A percentile compares a stretch with the other conserved stretches of the same genome.
These are phyloP conservation scores for Apiospora aurea DNA, from an alignment of 2,329 filamentous ascomycete species.

Conservation along the genomic window DNA sequence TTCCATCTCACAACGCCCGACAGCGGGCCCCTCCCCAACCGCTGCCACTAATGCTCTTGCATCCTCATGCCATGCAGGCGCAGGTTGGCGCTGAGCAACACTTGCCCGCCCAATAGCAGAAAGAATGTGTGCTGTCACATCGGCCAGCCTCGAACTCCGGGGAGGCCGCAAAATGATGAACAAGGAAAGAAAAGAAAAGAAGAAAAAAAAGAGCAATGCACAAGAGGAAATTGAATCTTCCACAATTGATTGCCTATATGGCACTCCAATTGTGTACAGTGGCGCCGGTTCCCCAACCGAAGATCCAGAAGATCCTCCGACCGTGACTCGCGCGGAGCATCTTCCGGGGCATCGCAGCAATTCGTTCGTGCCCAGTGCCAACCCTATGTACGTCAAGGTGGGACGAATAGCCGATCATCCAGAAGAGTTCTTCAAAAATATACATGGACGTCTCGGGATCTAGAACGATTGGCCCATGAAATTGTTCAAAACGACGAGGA, in stretches of 20 bases:
- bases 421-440: not conserved
- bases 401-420: not conserved
- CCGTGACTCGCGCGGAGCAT: not conserved
- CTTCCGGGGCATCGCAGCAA: not conserved
- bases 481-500: not conserved
- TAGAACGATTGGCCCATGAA: slow-evolving; percentile 1
- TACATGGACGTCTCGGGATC: not conserved
- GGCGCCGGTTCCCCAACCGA: too few species aligned
- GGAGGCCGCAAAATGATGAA: not conserved
- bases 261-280: too few species aligned
- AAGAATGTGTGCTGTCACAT: not conserved
- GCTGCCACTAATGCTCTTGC: not conserved
- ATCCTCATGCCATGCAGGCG: not conserved
- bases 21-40: not conserved
- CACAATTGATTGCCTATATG: not conserved
- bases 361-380: not conserved
- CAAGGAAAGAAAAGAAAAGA: not conserved
- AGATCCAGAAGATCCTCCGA: not conserved
- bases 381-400: not conserved
- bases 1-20: not conserved
- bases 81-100: not conserved
- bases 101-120: not conserved
- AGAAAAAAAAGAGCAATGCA: not conserved
- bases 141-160: not conserved
- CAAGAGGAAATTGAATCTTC: not conserved